phyloP scores from a whole-genome alignment of 441 rosid species.

The Jatropha podagrica region DNA sequence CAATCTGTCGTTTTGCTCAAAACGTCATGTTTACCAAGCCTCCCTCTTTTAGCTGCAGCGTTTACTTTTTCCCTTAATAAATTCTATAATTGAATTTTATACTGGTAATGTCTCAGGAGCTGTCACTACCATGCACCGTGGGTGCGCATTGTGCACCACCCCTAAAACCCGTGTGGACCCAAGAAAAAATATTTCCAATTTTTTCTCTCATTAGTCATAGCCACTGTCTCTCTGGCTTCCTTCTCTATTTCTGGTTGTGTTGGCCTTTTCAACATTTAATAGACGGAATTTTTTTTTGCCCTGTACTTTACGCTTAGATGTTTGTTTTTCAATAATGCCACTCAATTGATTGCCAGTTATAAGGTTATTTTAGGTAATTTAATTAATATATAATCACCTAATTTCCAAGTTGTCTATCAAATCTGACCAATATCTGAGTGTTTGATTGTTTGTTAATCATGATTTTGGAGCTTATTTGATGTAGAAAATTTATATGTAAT shows the following conservation, averaged over 20 bases:
- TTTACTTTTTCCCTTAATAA: slow-evolving; percentile 11
- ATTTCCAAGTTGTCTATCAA: background rate
- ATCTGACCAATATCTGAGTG: background rate
- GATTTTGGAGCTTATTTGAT: background rate
- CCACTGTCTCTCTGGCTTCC: background rate
- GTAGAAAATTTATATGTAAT: background rate
- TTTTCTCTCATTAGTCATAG: background rate
- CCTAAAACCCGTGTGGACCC: slow-evolving; percentile 26
- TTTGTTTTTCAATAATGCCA: background rate
- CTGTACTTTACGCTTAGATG: slow-evolving; percentile 3
- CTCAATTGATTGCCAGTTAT: background rate
- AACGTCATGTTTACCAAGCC: slow-evolving; percentile 5
- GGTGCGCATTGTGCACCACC: slow-evolving; percentile 27
- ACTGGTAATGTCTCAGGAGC: background rate
- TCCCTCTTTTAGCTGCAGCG: background rate
- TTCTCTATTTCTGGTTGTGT: slow-evolving; percentile 1
- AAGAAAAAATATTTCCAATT: background rate
- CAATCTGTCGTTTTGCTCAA: slow-evolving; percentile 29
- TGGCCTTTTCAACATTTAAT: slow-evolving; percentile 31
- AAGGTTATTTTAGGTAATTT: slow-evolving; percentile 16
- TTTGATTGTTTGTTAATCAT: background rate
- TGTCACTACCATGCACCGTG: slow-evolving; percentile 2
- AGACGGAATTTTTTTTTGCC: slow-evolving; percentile 11
- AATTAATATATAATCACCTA: background rate
- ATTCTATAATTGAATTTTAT: background rate